Evolutionary conservation across 169 alveolate genomes (phyloP).

Genomic region (Plasmodium berghei): DNA sequence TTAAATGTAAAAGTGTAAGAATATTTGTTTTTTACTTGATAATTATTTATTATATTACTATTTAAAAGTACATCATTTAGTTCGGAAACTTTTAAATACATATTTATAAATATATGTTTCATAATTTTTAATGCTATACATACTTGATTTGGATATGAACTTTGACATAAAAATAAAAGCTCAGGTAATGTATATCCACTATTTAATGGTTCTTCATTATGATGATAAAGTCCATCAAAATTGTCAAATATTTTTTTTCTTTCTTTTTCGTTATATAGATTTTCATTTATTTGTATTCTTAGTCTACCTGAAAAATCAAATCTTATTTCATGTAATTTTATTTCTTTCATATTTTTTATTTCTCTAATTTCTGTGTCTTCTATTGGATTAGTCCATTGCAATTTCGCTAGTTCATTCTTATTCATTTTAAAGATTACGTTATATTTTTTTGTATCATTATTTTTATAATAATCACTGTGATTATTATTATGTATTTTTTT

Average conservation of each 20-base stretch:
- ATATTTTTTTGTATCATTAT: constrained; percentile 21
- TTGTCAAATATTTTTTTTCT: constrained; percentile 47
- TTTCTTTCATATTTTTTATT: constrained; percentile 37
- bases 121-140: constrained; percentile 78
- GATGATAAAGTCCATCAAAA: constrained; percentile 82
- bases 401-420: constrained; percentile 78
- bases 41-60: not conserved
- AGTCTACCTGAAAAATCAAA: constrained; percentile 81
- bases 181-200: constrained; percentile 87
- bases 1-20: constrained; percentile 46
- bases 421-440: constrained; percentile 23
- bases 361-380: constrained; percentile 69
- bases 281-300: constrained; percentile 55
- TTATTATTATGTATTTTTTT: not conserved
- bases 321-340: constrained; percentile 81
- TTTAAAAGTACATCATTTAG: not conserved
- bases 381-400: constrained; percentile 86
- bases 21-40: constrained; percentile 17
- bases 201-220: constrained; percentile 81
- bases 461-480: not conserved
- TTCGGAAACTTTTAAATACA: constrained; percentile 9
- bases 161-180: constrained; percentile 80
- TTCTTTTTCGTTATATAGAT: constrained; percentile 24
- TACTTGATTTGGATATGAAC: constrained; percentile 83
- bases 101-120: constrained; percentile 24